These are phyloP conservation scores for Mycena pura DNA, from an alignment of 768 basidiomycete species.

Conservation along the genomic window DNA sequence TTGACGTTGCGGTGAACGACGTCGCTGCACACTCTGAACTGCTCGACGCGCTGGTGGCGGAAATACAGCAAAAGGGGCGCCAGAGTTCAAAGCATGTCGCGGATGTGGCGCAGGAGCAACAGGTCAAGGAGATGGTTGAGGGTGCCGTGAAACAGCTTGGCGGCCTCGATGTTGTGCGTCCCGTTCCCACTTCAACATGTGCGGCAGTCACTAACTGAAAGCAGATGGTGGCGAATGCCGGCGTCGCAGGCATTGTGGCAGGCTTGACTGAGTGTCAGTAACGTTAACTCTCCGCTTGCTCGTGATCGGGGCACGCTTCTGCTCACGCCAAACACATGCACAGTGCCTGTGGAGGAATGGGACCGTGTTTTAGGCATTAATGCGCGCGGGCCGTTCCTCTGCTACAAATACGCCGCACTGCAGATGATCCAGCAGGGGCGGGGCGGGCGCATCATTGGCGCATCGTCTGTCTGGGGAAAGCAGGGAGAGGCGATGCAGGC, in stretches of 20 bases:
- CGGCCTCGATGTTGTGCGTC: conserved; percentile 32
- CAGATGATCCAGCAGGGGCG: conserved; percentile 48
- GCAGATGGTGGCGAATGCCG: conserved; percentile 39
- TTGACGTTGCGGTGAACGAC: conserved; percentile 50
- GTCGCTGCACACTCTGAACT: conserved; percentile 32
- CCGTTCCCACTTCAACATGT: not conserved
- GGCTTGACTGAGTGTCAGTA: conserved; percentile 18
- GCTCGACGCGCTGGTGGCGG: conserved; percentile 31
- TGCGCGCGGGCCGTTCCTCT: conserved; percentile 41
- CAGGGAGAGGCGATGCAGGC: conserved; percentile 6
- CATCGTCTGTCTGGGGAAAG: conserved; percentile 25
- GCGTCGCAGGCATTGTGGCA: conserved; percentile 13
- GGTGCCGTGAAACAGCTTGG: conserved; percentile 35
- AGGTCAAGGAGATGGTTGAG: conserved; percentile 44
- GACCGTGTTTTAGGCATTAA: conserved; percentile 40
- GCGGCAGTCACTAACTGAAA: not conserved
- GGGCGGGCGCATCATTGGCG: conserved; percentile 48
- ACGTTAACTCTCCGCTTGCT: not conserved
- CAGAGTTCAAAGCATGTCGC: conserved; percentile 23
- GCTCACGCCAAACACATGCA: too few relatives aligned
- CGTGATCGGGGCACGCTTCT: not conserved
- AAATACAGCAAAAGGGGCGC: conserved; percentile 33
- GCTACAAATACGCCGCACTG: conserved; percentile 46
- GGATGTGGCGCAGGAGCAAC: conserved; percentile 43
- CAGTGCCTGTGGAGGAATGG: conserved; percentile 30